These are phyloP conservation scores for Omphalotus olearius DNA, from an alignment of 1,284 basidiomycete genomes.

Conservation along the genomic window DNA sequence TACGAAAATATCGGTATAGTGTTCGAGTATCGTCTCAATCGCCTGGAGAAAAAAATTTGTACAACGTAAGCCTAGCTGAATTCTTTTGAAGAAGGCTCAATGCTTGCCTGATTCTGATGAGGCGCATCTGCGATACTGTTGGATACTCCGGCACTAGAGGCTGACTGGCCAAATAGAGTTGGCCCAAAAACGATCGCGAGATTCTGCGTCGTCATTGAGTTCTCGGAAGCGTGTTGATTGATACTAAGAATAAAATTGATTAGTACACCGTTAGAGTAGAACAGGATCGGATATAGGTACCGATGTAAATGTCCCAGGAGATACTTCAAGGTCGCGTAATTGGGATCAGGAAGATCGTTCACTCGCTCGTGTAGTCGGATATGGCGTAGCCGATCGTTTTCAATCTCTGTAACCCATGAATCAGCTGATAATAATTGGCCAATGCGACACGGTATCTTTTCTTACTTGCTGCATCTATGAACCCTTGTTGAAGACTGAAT, in stretches of 20 bases:
- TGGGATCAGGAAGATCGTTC: conserved; percentile 96
- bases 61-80: neutral
- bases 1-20: conserved; percentile 80
- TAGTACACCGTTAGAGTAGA: conserved; percentile 1
- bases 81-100: neutral
- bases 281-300: conserved; percentile 36
- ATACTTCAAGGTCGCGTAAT: conserved; percentile 96
- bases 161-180: conserved; percentile 74
- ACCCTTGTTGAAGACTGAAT: conserved; percentile 79
- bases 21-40: conserved; percentile 75
- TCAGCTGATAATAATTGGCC: conserved; percentile 5
- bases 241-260: conserved; percentile 47
- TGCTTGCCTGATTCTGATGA: conserved; percentile 47
- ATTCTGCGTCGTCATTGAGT: conserved; percentile 94
- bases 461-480: conserved; percentile 94
- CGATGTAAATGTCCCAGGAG: conserved; percentile 92
- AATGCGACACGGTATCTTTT: conserved; percentile 16
- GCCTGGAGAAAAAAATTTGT: conserved; percentile 46
- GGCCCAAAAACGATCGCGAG: conserved; percentile 97
- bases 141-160: conserved; percentile 21
- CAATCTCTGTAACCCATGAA: conserved; percentile 61
- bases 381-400: conserved; percentile 90
- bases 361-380: conserved; percentile 95
- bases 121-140: conserved; percentile 52
- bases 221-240: conserved; percentile 67